Evolutionary conservation across 352 stramenopile genomes (phyloP).

Genomic region (Globisporangium sylvaticum): DNA sequence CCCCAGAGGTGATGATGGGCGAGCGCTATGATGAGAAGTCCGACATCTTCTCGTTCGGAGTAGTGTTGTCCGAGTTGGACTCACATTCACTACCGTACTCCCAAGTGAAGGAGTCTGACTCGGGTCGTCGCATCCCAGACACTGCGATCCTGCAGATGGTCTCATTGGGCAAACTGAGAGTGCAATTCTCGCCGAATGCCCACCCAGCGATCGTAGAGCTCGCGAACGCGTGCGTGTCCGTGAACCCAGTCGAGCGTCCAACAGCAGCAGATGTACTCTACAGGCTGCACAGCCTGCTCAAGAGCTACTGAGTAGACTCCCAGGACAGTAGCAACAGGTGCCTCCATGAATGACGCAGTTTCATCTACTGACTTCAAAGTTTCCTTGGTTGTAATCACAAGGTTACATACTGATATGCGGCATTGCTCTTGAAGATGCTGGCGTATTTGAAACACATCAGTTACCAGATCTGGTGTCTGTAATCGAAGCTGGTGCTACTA

Average conservation of each 20-base stretch:
- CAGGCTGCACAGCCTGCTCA: too few relatives aligned
- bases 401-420: too few relatives aligned
- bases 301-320: too few relatives aligned
- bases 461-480: too few relatives aligned
- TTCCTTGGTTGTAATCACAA: too few relatives aligned
- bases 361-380: too few relatives aligned
- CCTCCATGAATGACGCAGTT: too few relatives aligned
- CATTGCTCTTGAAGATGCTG: too few relatives aligned
- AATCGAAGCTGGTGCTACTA: too few relatives aligned
- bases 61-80: conserved; percentile 39
- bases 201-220: conserved; percentile 24
- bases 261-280: too few relatives aligned
- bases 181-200: conserved; percentile 35
- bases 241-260: conserved; percentile 31
- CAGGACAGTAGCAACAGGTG: too few relatives aligned
- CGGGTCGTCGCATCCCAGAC: conserved; percentile 22
- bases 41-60: conserved; percentile 45
- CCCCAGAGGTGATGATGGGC: conserved; percentile 31
- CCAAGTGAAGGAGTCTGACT: conserved; percentile 18
- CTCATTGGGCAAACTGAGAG: conserved; percentile 24
- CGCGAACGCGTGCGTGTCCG: conserved; percentile 26
- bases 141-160: conserved; percentile 42
- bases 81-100: conserved; percentile 28
- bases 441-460: too few relatives aligned
- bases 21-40: conserved; percentile 36